These are phyloP conservation scores for Dendrocalamus latiflorus DNA, from an alignment of 202 grass and related monocot genomes.

Conservation along the genomic window DNA sequence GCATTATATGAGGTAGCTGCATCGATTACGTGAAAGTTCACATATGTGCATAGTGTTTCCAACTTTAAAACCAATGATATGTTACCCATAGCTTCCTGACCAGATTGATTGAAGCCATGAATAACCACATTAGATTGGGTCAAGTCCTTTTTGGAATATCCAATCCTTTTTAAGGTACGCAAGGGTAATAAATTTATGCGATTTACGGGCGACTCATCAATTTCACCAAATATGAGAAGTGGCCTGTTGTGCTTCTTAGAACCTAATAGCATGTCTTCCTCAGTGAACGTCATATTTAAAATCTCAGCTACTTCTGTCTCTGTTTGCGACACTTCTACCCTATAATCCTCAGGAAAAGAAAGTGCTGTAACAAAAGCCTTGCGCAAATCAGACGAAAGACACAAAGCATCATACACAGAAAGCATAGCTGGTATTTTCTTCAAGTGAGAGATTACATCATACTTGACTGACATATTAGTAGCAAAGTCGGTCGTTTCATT, in stretches of 20 bases:
- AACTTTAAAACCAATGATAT: neutral
- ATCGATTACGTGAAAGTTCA: conserved; percentile 3
- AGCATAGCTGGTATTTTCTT: conserved; percentile 19
- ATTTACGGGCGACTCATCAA: neutral
- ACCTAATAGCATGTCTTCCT: neutral
- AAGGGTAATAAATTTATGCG: neutral
- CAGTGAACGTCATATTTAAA: neutral
- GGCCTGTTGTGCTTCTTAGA: neutral
- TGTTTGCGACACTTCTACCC: neutral
- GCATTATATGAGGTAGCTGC: neutral
- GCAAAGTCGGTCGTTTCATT: neutral
- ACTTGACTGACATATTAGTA: neutral
- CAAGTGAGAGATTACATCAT: neutral
- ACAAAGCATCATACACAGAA: neutral
- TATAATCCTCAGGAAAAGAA: neutral
- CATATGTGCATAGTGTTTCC: neutral
- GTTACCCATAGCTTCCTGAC: neutral
- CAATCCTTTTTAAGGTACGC: neutral
- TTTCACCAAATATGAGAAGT: neutral
- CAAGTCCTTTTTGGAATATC: neutral
- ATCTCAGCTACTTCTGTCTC: fast-evolving
- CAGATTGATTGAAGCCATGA: neutral
- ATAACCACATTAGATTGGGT: neutral
- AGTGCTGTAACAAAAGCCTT: neutral
- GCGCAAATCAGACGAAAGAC: neutral